These are phyloP conservation scores for Citrus reticulata DNA, from an alignment of 345 rosid species.

Conservation along the genomic window DNA sequence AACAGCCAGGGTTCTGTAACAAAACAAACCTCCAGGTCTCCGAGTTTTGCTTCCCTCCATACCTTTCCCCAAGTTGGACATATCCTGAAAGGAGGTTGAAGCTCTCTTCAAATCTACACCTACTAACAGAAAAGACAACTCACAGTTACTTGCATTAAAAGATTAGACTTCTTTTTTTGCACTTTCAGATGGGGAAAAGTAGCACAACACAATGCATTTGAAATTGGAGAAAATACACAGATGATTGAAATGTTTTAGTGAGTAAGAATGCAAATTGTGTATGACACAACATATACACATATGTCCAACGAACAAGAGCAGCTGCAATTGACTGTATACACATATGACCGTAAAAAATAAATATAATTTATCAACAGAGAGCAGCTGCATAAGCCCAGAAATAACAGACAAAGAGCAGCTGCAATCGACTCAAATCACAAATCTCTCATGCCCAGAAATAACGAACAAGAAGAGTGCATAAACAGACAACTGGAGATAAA, in stretches of 20 bases:
- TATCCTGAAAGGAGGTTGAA: conserved; percentile 20
- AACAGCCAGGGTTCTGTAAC: background rate
- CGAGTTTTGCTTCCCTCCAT: conserved; percentile 6
- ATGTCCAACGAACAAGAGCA: background rate
- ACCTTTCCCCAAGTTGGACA: conserved; percentile 18
- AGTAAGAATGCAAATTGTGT: background rate
- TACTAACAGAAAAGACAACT: conserved; percentile 1
- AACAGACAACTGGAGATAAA: too few species aligned
- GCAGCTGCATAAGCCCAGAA: too few species aligned
- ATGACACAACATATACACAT: background rate
- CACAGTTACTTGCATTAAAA: background rate
- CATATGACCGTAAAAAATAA: too few species aligned
- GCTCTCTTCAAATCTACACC: conserved; percentile 14
- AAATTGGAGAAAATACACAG: background rate
- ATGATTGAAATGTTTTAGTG: background rate
- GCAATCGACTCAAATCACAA: too few species aligned
- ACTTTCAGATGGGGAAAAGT: background rate
- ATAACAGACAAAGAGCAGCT: too few species aligned
- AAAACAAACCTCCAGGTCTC: conserved; percentile 21
- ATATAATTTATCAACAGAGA: too few species aligned
- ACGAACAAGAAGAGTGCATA: too few species aligned
- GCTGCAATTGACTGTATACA: too few species aligned
- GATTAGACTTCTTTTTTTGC: background rate
- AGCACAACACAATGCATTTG: background rate
- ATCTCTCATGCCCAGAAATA: too few species aligned